These are phyloP conservation scores for Aspergillus bombycis DNA, from an alignment of 2,329 filamentous ascomycete species.

Conservation along the genomic window DNA sequence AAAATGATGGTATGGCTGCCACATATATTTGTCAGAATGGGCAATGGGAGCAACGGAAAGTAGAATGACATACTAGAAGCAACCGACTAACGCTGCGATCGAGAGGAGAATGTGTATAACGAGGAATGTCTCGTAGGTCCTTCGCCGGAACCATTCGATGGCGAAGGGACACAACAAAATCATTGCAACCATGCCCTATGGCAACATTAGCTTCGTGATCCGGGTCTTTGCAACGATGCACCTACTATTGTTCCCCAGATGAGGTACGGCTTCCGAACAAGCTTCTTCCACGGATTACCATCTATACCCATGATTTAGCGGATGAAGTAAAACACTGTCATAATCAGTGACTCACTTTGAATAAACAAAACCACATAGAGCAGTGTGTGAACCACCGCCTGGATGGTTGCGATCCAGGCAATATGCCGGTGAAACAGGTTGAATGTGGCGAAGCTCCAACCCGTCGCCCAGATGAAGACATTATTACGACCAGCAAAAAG, in stretches of 20 bases:
- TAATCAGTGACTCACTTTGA: constrained; percentile 21
- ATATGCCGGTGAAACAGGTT: constrained; percentile 70
- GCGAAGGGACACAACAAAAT: constrained; percentile 48
- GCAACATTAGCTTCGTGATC: background rate
- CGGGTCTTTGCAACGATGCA: background rate
- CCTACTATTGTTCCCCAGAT: constrained; percentile 35
- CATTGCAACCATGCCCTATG: constrained; percentile 44
- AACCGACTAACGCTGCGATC: constrained; percentile 45
- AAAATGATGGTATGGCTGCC: constrained; percentile 54
- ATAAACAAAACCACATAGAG: constrained; percentile 55
- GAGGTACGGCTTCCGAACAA: constrained; percentile 31
- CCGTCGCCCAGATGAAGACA: constrained; percentile 66
- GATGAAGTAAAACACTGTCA: background rate
- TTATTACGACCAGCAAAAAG: constrained; percentile 71
- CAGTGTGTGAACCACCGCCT: constrained; percentile 66
- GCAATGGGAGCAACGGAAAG: too few relatives aligned
- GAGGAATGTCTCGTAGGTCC: constrained; percentile 49
- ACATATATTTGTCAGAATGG: background rate
- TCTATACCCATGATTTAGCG: constrained; percentile 14
- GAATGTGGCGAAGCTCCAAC: constrained; percentile 69
- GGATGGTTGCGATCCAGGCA: constrained; percentile 63
- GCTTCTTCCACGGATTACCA: constrained; percentile 29
- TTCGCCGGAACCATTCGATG: constrained; percentile 48
- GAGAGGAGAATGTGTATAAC: constrained; percentile 45
- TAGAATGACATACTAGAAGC: constrained; percentile 50